These are phyloP conservation scores for Phaeosphaeria sp. DNA, from an alignment of 2,329 filamentous ascomycete species.

Conservation along the genomic window DNA sequence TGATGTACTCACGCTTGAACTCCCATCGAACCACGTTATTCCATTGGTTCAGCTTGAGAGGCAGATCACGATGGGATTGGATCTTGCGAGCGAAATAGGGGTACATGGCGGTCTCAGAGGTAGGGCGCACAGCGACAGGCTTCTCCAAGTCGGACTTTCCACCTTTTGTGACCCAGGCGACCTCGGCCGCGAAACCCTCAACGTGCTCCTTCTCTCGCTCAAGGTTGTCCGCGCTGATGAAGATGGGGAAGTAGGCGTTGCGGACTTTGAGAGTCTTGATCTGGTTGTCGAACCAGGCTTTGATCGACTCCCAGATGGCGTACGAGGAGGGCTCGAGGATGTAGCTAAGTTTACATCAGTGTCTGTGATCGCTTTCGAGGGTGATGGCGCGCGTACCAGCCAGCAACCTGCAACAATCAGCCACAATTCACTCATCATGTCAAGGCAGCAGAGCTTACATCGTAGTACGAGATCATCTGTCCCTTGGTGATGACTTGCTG, in stretches of 20 bases:
- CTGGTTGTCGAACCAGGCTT: conserved; percentile 63
- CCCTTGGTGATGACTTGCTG: conserved; percentile 97
- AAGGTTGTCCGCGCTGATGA: conserved; percentile 81
- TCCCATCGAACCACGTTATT: conserved; percentile 96
- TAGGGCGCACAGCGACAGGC: conserved; percentile 73
- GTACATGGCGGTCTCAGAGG: conserved; percentile 86
- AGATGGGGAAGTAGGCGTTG: conserved; percentile 96
- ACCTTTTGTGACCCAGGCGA: conserved; percentile 88
- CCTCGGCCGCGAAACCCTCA: conserved; percentile 93
- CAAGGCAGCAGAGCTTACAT: conserved; percentile 70
- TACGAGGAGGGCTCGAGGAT: conserved; percentile 74
- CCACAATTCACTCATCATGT: not conserved
- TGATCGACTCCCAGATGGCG: conserved; percentile 73
- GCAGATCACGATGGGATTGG: conserved; percentile 92
- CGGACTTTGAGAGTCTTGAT: conserved; percentile 93
- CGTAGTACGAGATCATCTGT: conserved; percentile 97
- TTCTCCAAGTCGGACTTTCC: conserved; percentile 93
- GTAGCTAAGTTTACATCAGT: conserved; percentile 58
- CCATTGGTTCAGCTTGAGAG: conserved; percentile 96
- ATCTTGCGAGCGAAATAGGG: conserved; percentile 98
- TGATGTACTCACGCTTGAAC: conserved; percentile 70
- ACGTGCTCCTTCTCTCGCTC: conserved; percentile 91
- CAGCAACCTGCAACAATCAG: conserved; percentile 31
- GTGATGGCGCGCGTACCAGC: conserved; percentile 23
- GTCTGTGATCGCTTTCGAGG: not conserved